Evolutionary conservation across 2,329 filamentous ascomycete genomes (phyloP).

Genomic region (Penicillium expansum): DNA sequence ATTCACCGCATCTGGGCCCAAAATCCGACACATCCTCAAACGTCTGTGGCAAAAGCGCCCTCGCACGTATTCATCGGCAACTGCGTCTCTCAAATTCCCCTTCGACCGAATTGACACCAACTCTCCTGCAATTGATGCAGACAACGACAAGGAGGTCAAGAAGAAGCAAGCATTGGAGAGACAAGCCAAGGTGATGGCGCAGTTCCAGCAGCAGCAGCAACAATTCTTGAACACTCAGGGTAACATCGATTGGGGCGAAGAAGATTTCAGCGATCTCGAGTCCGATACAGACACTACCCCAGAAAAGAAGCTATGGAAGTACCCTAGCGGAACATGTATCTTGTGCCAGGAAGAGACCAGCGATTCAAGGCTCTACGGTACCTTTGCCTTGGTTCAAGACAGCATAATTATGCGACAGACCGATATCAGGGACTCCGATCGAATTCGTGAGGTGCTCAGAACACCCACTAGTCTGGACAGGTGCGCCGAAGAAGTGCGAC

Average conservation of each 20-base stretch:
- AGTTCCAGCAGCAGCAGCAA: slow-evolving; percentile 96
- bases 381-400: slow-evolving; percentile 84
- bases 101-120: slow-evolving; percentile 77
- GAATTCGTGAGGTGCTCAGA: slow-evolving; percentile 75
- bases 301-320: slow-evolving; percentile 79
- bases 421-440: slow-evolving; percentile 74
- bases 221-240: slow-evolving; percentile 87
- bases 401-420: slow-evolving; percentile 86
- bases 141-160: slow-evolving; percentile 67
- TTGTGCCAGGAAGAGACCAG: slow-evolving; percentile 95
- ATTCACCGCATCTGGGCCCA: slow-evolving; percentile 78
- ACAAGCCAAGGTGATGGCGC: slow-evolving; percentile 92
- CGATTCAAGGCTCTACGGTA: slow-evolving; percentile 83
- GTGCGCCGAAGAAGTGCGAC: slow-evolving; percentile 76
- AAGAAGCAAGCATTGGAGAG: slow-evolving; percentile 87
- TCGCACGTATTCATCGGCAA: slow-evolving; percentile 66
- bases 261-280: slow-evolving; percentile 67
- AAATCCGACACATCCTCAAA: slow-evolving; percentile 78
- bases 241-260: slow-evolving; percentile 83
- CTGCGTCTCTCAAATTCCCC: slow-evolving; percentile 58
- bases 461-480: slow-evolving; percentile 80
- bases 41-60: slow-evolving; percentile 82
- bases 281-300: slow-evolving; percentile 50
- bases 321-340: slow-evolving; percentile 89
- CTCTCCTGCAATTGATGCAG: slow-evolving; percentile 68